Evolutionary conservation across 2,329 filamentous ascomycete genomes (phyloP).

Genomic region (Zasmidium angulare): DNA sequence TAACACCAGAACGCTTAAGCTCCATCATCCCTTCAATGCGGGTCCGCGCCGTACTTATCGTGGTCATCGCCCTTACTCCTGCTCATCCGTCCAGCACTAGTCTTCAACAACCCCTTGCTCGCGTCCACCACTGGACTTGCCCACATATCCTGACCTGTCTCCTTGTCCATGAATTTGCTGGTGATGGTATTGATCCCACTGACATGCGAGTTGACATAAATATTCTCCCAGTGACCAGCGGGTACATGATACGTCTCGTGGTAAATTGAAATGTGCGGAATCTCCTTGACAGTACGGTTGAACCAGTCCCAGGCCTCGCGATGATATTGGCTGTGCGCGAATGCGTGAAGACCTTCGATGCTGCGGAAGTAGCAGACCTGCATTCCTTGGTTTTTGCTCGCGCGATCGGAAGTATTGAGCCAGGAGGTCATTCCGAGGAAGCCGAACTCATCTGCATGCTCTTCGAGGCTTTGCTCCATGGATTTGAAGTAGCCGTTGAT

Average conservation of each 20-base stretch:
- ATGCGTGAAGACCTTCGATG: conserved; percentile 51
- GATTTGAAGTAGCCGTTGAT: conserved; percentile 40
- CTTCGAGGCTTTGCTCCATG: conserved; percentile 39
- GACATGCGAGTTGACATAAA: conserved; percentile 47
- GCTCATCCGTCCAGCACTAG: conserved; percentile 34
- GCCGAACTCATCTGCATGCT: conserved; percentile 46
- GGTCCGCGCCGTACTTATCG: conserved; percentile 11
- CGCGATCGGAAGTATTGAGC: conserved; percentile 37
- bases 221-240: conserved; percentile 49
- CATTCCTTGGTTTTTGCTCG: conserved; percentile 43
- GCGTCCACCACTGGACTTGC: conserved; percentile 37
- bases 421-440: conserved; percentile 49
- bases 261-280: conserved; percentile 50
- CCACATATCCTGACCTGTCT: conserved; percentile 28
- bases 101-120: conserved; percentile 35
- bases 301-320: conserved; percentile 54
- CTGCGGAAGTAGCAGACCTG: conserved; percentile 54
- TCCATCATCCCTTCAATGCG: neutral
- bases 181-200: conserved; percentile 34
- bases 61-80: conserved; percentile 30
- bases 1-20: neutral
- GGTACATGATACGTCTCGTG: conserved; percentile 56
- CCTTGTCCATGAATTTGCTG: conserved; percentile 21
- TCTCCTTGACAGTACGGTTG: conserved; percentile 36
- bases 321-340: conserved; percentile 53